These are phyloP conservation scores for Haplosporangium gracile DNA, from an alignment of 192 early-diverging fungal genomes.

Conservation along the genomic window DNA sequence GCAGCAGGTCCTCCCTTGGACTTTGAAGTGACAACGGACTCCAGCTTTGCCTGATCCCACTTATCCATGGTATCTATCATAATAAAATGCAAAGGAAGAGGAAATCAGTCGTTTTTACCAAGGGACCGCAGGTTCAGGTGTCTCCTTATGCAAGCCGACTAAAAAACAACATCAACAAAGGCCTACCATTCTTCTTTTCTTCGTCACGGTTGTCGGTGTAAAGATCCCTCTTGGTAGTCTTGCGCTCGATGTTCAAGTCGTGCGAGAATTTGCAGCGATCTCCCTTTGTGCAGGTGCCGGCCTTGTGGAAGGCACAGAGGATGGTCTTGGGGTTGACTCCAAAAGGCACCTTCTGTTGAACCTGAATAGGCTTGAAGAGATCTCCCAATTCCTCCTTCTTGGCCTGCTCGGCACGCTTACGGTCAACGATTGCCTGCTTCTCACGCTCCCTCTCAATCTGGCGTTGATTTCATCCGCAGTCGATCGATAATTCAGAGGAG, in stretches of 20 bases:
- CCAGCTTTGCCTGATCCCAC: conserved; percentile 95
- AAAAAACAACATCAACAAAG: not conserved
- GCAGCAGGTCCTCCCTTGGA: conserved; percentile 85
- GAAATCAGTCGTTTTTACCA: not conserved
- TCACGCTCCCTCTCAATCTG: conserved; percentile 76
- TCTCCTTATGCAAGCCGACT: not conserved
- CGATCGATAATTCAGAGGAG: not conserved
- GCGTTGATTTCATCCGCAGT: not conserved
- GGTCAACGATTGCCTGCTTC: conserved; percentile 69
- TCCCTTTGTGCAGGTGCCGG: conserved; percentile 91
- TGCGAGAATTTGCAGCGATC: conserved; percentile 98
- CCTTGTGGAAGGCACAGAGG: conserved; percentile 93
- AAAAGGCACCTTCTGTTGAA: conserved; percentile 96
- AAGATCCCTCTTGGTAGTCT: conserved; percentile 91
- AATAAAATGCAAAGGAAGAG: not conserved
- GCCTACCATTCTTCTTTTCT: conserved; percentile 62
- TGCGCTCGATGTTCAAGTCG: conserved; percentile 90
- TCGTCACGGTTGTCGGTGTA: conserved; percentile 89
- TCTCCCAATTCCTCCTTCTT: conserved; percentile 92
- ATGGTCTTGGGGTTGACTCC: conserved; percentile 97
- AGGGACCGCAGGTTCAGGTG: not conserved
- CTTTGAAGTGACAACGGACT: conserved; percentile 83
- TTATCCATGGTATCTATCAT: conserved; percentile 93
- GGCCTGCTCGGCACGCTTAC: conserved; percentile 86
- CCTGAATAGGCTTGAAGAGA: conserved; percentile 90